Percentiles rank a stretch among this genome's conserved stretches.
phyloP scores from a whole-genome alignment of 2,329 filamentous ascomycete species.

The Stylonectria norvegica region DNA sequence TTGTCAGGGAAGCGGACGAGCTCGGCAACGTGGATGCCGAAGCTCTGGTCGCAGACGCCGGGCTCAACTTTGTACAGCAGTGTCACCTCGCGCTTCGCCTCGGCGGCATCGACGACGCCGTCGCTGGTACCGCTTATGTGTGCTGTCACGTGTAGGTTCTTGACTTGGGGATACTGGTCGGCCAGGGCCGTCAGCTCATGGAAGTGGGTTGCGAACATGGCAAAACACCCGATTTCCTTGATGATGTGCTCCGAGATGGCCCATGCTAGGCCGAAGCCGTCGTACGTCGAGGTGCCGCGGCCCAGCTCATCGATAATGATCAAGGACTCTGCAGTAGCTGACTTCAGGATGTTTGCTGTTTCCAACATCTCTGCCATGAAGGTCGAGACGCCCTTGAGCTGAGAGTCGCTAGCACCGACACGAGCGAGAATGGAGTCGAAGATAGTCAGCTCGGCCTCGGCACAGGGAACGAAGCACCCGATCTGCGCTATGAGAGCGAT shows the following conservation, averaged over 20 bases:
- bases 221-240: constrained; percentile 89
- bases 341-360: constrained; percentile 97
- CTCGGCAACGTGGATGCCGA: constrained; percentile 97
- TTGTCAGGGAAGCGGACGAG: constrained; percentile 94
- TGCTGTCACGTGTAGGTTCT: constrained; percentile 92
- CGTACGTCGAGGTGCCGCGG: constrained; percentile 94
- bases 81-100: constrained; percentile 77
- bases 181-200: constrained; percentile 92
- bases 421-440: constrained; percentile 96
- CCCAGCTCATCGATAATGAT: constrained; percentile 99
- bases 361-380: constrained; percentile 99
- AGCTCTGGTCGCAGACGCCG: constrained; percentile 94
- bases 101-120: constrained; percentile 34
- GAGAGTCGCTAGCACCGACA: constrained; percentile 92
- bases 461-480: constrained; percentile 92
- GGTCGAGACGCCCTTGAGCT: constrained; percentile 95
- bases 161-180: constrained; percentile 80
- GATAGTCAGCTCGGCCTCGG: constrained; percentile 85
- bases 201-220: constrained; percentile 96
- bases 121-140: constrained; percentile 66
- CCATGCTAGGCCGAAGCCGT: constrained; percentile 98
- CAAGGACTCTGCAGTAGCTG: constrained; percentile 87
- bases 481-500: constrained; percentile 97
- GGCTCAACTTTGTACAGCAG: constrained; percentile 95
- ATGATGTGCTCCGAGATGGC: constrained; percentile 98